Base-by-base conservation (phyloP, 1,139 yeast species). In the Suhomyces kunorum region DNA sequence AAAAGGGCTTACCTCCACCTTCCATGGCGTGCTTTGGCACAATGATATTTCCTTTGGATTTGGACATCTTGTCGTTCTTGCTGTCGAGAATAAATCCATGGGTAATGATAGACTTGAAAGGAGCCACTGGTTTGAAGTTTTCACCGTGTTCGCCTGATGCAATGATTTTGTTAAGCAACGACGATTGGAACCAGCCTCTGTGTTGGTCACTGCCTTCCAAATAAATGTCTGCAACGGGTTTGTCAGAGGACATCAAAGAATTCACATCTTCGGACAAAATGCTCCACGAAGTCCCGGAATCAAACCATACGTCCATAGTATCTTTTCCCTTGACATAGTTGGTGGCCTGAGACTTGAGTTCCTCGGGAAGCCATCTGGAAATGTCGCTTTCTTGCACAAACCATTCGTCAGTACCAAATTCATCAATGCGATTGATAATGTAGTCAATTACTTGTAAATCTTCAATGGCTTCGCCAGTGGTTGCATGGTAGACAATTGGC, bases 251-350 rank as follows among this genome's bases (percentile, higher is more conserved):
- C 11, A 72, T 67, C 11, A 48, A 32, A 27, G 30, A 32, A 8
- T 50, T 47, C 37, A 74, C 54, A 47, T 71, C 70, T 17, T 68
- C 58, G 25, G 64, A 68, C 23, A 88, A 68, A 32, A 80, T 78
- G 6, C 83, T 78, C 98, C 98, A 92, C 25, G 95, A 83, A 1
- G 95, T 81, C 0, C 99, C 99, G 28, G 96, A 87, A 59, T 92
- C 99, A 66, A 92, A 90, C 99, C 99, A 92, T 8, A 92, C 98
- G 63, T 92, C 99, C 90, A 92, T 86, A 0, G 98, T 92, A 53
- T 94, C 98, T 37, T 71, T 76, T 1, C 96, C 92, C 52, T 87
- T 84, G 20, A 57, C 50, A 48, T 71, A 83, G 1, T 64, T 50
- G 3, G 58, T 44, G 0, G 82, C 81, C 11, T 69, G 56, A 2